Evolutionary conservation across 169 alveolate genomes (phyloP).

Genomic region (Cryptosporidium tyzzeri): DNA sequence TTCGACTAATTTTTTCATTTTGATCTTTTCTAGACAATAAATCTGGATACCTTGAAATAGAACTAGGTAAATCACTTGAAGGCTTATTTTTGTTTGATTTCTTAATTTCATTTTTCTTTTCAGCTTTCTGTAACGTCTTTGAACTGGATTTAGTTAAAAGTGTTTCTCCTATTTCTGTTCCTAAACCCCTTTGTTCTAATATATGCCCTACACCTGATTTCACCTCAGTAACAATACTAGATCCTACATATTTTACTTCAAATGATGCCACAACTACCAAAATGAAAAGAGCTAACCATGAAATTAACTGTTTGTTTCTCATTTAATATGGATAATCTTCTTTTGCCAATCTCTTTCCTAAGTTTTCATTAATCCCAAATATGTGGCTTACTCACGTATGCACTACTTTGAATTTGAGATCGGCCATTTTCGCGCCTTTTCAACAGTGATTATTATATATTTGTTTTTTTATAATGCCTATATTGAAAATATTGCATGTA

Average conservation of each 20-base stretch:
- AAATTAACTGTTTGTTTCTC: not conserved
- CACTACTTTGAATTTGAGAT: conserved; percentile 42
- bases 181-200: not conserved
- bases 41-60: conserved; percentile 28
- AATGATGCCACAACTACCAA: not conserved
- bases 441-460: too few relatives aligned
- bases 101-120: not conserved
- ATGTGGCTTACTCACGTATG: conserved; percentile 26
- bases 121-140: too few relatives aligned
- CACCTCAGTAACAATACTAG: conserved; percentile 34
- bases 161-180: not conserved
- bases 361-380: conserved; percentile 3
- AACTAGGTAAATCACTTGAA: conserved; percentile 9
- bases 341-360: not conserved
- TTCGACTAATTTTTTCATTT: not conserved
- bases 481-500: too few relatives aligned
- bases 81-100: not conserved
- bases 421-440: conserved; percentile 49
- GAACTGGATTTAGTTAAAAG: not conserved
- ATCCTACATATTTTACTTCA: not conserved
- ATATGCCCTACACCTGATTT: not conserved
- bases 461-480: too few relatives aligned
- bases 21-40: not conserved
- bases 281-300: not conserved
- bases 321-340: not conserved